A percentile compares a stretch with the other conserved stretches of the same genome.
Conservation (phyloP, 2,329 filamentous ascomycete species). For the Amauroascus niger region DNA sequence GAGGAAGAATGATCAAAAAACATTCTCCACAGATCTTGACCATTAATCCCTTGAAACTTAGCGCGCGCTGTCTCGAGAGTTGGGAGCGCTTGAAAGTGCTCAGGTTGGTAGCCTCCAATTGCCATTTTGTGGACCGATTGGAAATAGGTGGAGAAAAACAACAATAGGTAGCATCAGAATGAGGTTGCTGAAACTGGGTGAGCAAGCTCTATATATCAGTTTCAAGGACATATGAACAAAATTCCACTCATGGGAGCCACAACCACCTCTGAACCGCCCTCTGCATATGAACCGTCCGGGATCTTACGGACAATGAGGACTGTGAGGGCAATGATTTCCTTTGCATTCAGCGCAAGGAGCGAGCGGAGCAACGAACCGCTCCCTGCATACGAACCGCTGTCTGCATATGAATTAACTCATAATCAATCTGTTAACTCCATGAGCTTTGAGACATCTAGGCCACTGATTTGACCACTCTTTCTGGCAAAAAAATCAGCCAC, state of each 20-base stretch:
- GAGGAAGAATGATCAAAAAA: conserved; percentile 7
- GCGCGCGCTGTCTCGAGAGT: conserved; percentile 3
- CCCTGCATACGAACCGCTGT: not conserved
- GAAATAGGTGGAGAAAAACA: not conserved
- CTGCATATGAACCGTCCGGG: too few relatives aligned
- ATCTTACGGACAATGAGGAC: too few relatives aligned
- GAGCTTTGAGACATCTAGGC: not conserved
- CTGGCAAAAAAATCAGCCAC: conserved; percentile 3
- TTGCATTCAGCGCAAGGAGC: too few relatives aligned
- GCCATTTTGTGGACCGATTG: not conserved
- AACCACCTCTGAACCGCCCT: not conserved
- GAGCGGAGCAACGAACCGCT: too few relatives aligned
- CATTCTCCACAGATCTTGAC: conserved; percentile 1
- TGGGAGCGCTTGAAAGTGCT: not conserved
- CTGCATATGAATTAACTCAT: not conserved
- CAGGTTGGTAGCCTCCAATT: not conserved
- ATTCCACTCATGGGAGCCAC: not conserved
- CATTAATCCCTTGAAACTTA: not conserved
- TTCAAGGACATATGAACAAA: too few relatives aligned
- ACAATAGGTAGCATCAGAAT: not conserved
- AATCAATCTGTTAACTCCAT: conserved; percentile 2
- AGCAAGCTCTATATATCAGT: too few relatives aligned
- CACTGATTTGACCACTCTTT: not conserved
- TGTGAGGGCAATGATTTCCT: too few relatives aligned
- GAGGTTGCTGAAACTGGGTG: not conserved